Percentiles rank a stretch among this genome's conserved stretches.
phyloP scores from a whole-genome alignment of 495 filamentous ascomycete species.

The Podospora didyma region DNA sequence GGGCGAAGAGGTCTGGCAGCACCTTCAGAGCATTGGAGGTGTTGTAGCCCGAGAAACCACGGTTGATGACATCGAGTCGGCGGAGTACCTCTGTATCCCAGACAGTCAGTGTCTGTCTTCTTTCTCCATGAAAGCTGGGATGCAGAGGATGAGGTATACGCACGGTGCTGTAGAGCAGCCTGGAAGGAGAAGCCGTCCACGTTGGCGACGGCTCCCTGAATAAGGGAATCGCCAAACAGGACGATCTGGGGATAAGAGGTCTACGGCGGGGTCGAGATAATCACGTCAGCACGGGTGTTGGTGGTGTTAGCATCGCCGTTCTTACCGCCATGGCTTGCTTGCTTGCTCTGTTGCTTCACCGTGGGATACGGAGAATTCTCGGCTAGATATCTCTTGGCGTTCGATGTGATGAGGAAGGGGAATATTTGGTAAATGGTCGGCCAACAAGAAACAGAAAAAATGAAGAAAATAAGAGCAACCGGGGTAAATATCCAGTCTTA shows the following conservation, averaged over 20 bases:
- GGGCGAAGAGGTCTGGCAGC: constrained; percentile 38
- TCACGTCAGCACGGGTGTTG: too few species aligned
- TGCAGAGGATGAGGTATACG: constrained; percentile 12
- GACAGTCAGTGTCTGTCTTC: not conserved
- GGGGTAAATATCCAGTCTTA: too few species aligned
- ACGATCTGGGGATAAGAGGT: constrained; percentile 59
- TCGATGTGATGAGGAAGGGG: too few species aligned
- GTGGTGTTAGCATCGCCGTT: too few species aligned
- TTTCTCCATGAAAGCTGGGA: not conserved
- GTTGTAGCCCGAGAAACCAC: constrained; percentile 48
- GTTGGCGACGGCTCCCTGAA: constrained; percentile 56
- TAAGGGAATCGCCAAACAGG: constrained; percentile 80
- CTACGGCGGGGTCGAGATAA: constrained; percentile 14
- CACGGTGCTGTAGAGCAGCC: constrained; percentile 68
- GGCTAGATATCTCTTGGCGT: too few species aligned
- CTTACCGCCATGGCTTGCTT: too few species aligned
- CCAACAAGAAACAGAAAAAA: too few species aligned
- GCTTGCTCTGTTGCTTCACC: too few species aligned
- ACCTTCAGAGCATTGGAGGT: constrained; percentile 42
- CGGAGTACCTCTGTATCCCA: constrained; percentile 34
- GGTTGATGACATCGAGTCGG: constrained; percentile 46
- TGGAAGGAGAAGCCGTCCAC: constrained; percentile 65
- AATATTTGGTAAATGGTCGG: too few species aligned
- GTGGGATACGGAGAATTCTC: too few species aligned
- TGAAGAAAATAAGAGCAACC: too few species aligned